Conservation (phyloP, 2,329 filamentous ascomycete species). For the Teratosphaeria destructans region DNA sequence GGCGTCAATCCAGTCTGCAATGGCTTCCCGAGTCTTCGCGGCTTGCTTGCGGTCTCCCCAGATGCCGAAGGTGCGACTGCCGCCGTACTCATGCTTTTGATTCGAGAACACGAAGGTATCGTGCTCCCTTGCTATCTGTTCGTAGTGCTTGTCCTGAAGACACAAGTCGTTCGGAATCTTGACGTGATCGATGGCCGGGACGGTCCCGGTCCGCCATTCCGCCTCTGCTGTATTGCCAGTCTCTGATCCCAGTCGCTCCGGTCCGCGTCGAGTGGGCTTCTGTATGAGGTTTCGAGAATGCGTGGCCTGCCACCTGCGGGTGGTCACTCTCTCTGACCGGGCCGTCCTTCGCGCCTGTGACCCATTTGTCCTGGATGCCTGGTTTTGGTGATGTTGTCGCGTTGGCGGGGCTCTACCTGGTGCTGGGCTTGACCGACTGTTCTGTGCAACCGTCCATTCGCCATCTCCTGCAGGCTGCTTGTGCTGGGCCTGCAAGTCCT, state of each 20-base stretch:
- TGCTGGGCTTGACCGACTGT: background rate
- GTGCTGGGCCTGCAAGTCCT: background rate
- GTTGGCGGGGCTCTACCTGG: background rate
- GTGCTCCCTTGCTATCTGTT: slow-evolving; percentile 10
- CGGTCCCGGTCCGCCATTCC: background rate
- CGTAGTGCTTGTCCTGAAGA: slow-evolving; percentile 1
- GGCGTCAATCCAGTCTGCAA: slow-evolving; percentile 13
- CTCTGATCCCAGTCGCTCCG: background rate
- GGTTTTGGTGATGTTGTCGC: background rate
- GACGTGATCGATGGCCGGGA: slow-evolving; percentile 1
- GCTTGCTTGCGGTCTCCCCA: slow-evolving; percentile 16
- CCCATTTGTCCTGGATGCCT: background rate
- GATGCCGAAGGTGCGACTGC: slow-evolving; percentile 12
- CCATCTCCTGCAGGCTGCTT: background rate
- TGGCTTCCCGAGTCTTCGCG: slow-evolving; percentile 7
- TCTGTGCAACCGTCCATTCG: background rate
- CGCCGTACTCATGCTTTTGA: background rate
- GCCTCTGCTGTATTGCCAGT: background rate
- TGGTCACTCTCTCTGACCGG: background rate
- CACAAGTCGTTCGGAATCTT: slow-evolving; percentile 13
- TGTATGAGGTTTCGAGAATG: background rate
- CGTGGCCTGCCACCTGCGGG: background rate
- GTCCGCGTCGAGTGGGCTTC: background rate
- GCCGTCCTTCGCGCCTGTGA: background rate
- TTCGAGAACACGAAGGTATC: slow-evolving; percentile 14